Evolutionary conservation across 257 asterid genomes (phyloP).

Genomic region (Fraxinus quadrangulata): DNA sequence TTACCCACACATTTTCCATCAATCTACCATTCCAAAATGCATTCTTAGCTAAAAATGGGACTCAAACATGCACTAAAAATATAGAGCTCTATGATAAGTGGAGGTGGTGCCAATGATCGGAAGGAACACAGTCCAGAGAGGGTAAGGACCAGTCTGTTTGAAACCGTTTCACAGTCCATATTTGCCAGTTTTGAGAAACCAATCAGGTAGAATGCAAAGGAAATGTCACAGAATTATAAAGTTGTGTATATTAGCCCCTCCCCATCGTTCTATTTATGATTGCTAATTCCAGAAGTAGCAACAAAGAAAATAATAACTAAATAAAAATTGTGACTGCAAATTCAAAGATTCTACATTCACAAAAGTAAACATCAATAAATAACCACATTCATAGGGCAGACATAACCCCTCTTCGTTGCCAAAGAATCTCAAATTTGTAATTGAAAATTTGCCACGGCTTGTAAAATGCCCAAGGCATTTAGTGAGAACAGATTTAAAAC

Average conservation of each 20-base stretch:
- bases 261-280: no score
- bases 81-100: neutral
- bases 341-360: neutral
- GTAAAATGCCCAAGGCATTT: neutral
- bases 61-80: no score
- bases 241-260: no score
- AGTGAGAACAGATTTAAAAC: neutral
- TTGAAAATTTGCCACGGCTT: neutral
- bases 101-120: neutral
- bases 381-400: neutral
- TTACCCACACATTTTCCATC: no score
- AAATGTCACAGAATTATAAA: neutral
- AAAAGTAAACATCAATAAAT: neutral
- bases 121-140: neutral
- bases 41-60: no score
- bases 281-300: no score
- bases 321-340: neutral
- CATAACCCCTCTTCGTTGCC: neutral
- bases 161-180: neutral
- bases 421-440: neutral
- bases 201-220: neutral
- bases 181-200: neutral
- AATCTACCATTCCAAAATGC: no score
- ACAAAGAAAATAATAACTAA: no score
- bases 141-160: neutral